phyloP scores from a whole-genome alignment of 345 rosid genomes.

The Cardamine occulta region DNA sequence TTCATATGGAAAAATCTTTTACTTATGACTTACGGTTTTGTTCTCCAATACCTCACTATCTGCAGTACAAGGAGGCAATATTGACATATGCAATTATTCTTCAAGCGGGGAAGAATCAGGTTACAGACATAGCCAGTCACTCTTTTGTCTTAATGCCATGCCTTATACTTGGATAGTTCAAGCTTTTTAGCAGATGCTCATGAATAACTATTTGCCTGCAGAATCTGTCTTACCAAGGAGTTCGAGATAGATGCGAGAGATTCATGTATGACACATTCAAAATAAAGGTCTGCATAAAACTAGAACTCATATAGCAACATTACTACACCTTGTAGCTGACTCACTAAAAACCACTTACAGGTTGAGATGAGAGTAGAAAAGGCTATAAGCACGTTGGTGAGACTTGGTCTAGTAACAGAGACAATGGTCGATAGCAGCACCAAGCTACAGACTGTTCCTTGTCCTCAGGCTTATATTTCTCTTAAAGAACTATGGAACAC shows the following conservation, averaged over 20 bases:
- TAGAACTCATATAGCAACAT: conserved; percentile 15
- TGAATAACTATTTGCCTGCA: conserved; percentile 40
- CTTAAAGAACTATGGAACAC: conserved; percentile 72
- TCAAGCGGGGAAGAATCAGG: conserved; percentile 68
- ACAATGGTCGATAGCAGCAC: conserved; percentile 51
- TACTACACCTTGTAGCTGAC: conserved; percentile 16
- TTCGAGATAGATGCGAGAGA: conserved; percentile 82
- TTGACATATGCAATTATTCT: conserved; percentile 85
- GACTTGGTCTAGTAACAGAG: conserved; percentile 73
- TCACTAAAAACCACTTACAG: conserved; percentile 47
- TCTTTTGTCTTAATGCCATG: conserved; percentile 21
- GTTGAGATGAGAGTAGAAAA: conserved; percentile 87
- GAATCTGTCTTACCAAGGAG: conserved; percentile 50
- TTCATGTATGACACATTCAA: conserved; percentile 69
- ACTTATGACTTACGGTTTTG: neutral
- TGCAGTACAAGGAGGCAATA: conserved; percentile 95
- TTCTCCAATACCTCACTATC: conserved; percentile 7
- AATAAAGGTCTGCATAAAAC: conserved; percentile 56
- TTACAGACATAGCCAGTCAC: conserved; percentile 39
- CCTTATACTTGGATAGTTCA: conserved; percentile 8
- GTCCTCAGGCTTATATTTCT: conserved; percentile 56
- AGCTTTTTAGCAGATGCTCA: conserved; percentile 3
- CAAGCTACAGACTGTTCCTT: conserved; percentile 60
- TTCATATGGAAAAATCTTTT: neutral
- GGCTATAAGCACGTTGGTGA: conserved; percentile 63